Evolutionary conservation across 2,329 filamentous ascomycete genomes (phyloP).

Genomic region (Apiospora rasikravindrae): DNA sequence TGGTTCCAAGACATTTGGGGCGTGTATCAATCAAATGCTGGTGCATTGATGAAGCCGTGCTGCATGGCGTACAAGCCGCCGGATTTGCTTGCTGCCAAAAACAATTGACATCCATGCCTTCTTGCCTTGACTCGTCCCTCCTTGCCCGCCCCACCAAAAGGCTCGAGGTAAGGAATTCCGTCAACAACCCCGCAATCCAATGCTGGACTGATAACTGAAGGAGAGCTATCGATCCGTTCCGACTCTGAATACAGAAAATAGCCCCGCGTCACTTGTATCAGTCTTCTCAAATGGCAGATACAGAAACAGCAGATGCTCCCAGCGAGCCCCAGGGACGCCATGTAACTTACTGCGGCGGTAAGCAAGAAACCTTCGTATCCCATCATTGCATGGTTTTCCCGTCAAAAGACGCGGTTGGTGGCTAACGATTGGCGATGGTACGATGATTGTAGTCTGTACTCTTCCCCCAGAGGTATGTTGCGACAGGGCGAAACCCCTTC

Average conservation of each 20-base stretch:
- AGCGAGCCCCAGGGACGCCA: slow-evolving; percentile 56
- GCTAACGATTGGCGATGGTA: not conserved
- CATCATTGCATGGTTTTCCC: slow-evolving; percentile 20
- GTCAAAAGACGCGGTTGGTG: not conserved
- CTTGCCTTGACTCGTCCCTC: not conserved
- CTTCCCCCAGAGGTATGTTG: slow-evolving; percentile 66
- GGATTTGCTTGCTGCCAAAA: not conserved
- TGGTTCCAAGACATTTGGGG: too few species aligned
- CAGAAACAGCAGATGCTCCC: slow-evolving; percentile 50
- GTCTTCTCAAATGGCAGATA: slow-evolving; percentile 55
- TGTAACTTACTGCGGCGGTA: slow-evolving; percentile 65
- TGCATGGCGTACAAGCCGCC: not conserved
- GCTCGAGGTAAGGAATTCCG: not conserved
- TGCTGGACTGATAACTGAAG: slow-evolving; percentile 12
- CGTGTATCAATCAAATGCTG: too few species aligned
- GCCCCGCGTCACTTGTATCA: slow-evolving; percentile 14
- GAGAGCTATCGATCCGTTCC: slow-evolving; percentile 4
- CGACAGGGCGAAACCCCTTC: not conserved
- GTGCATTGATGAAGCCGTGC: too few species aligned
- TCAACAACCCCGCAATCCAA: slow-evolving; percentile 11
- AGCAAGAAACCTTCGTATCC: slow-evolving; percentile 33
- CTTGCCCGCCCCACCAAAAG: slow-evolving; percentile 6
- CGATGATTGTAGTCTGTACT: slow-evolving; percentile 58
- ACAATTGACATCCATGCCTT: not conserved
- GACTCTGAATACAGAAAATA: slow-evolving; percentile 14